Conservation (phyloP, 2,329 filamentous ascomycete species). For the Pyrenophora teres region DNA sequence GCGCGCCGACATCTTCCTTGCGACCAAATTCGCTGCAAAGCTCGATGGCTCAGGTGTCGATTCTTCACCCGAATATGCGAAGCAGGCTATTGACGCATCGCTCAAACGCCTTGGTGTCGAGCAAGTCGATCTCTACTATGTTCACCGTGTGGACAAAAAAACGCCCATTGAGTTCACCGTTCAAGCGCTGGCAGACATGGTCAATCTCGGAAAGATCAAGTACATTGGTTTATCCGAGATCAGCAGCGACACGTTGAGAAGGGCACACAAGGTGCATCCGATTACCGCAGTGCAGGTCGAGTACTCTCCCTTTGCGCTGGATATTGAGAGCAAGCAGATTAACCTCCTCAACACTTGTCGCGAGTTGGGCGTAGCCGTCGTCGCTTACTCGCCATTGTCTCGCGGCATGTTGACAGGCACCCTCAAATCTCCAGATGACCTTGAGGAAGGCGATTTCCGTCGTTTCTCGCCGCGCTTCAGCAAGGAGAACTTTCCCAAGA, state of each 20-base stretch:
- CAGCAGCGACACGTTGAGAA: constrained; percentile 53
- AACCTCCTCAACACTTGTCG: constrained; percentile 49
- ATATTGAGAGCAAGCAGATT: constrained; percentile 51
- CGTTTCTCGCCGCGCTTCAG: constrained; percentile 49
- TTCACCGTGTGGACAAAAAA: constrained; percentile 50
- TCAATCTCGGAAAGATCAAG: constrained; percentile 59
- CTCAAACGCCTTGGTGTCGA: constrained; percentile 48
- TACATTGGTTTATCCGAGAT: constrained; percentile 55
- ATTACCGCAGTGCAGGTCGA: constrained; percentile 58
- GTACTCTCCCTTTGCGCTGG: constrained; percentile 56
- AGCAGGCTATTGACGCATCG: constrained; percentile 47
- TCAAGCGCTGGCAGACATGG: constrained; percentile 59
- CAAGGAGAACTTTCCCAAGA: constrained; percentile 47
- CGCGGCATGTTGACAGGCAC: constrained; percentile 40
- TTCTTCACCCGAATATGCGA: constrained; percentile 49
- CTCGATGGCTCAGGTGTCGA: constrained; percentile 49
- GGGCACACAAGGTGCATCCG: constrained; percentile 54
- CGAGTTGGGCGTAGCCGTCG: constrained; percentile 51
- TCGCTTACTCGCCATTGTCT: constrained; percentile 48
- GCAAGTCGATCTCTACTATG: constrained; percentile 55
- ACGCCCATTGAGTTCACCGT: constrained; percentile 57
- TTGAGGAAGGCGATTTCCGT: constrained; percentile 42
- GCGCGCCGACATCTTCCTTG: constrained; percentile 56
- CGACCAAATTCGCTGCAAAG: constrained; percentile 45
- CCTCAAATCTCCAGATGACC: constrained; percentile 51